Evolutionary conservation across 2,329 filamentous ascomycete species (phyloP).

Genomic region (Hyphodiscus sp.): DNA sequence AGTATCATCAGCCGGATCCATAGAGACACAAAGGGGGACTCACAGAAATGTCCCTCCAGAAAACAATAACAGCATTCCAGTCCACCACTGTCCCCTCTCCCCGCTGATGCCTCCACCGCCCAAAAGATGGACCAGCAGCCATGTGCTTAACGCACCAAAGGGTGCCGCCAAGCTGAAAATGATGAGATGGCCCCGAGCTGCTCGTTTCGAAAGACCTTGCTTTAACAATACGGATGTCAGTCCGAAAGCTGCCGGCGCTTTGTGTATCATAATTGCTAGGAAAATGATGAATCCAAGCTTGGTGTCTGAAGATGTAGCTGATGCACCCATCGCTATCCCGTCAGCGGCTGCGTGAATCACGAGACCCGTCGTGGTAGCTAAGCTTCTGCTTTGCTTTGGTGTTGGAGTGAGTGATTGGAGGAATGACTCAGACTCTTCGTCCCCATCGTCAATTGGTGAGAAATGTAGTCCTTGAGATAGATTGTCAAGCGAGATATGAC

Average conservation of each 20-base stretch:
- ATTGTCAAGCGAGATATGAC: conserved; percentile 85
- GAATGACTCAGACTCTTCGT: conserved; percentile 53
- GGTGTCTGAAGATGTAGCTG: conserved; percentile 65
- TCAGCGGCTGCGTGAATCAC: conserved; percentile 94
- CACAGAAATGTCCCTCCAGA: conserved; percentile 93
- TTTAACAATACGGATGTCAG: conserved; percentile 85
- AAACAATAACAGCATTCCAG: conserved; percentile 88
- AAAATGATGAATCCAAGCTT: conserved; percentile 88
- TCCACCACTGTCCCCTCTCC: conserved; percentile 68
- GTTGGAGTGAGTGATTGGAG: conserved; percentile 51
- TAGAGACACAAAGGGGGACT: conserved; percentile 33
- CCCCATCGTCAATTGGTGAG: conserved; percentile 36
- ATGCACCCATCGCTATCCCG: conserved; percentile 91
- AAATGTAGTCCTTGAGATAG: conserved; percentile 48
- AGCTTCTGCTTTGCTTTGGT: conserved; percentile 52
- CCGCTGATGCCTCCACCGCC: conserved; percentile 51
- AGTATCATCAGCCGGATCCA: background rate
- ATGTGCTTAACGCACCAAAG: conserved; percentile 76
- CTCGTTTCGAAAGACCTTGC: conserved; percentile 83
- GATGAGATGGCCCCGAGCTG: conserved; percentile 75
- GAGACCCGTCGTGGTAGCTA: conserved; percentile 87
- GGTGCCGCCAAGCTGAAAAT: conserved; percentile 91
- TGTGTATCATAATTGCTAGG: conserved; percentile 94
- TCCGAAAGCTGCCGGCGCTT: conserved; percentile 92
- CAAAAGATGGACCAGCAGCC: conserved; percentile 68